Evolutionary conservation across 106 monocot species (phyloP), one percentile per base, ranked within the genome.

Genomic region (Dactylorhiza incarnata): DNA sequence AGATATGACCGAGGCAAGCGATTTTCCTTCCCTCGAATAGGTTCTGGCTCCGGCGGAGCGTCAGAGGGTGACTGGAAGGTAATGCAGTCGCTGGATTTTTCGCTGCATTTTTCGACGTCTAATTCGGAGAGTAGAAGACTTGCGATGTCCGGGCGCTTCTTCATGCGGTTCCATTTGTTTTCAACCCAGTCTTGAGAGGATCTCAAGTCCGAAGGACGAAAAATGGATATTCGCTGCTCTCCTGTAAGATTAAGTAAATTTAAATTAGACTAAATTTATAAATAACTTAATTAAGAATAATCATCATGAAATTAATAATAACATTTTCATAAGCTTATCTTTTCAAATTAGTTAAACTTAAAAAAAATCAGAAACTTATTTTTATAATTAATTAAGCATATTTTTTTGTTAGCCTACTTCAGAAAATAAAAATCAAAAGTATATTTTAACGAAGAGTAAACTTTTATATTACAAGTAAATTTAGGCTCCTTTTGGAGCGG

Each of bases 131-230:
- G 24, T 62, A 75, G 15, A 6, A 68, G 49, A 1, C 16, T 46
- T 0, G 54, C 74, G 5, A 80, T 29, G 15, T 75, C 68, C 6
- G 14, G 74, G 3, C 37, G 14, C 0, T 50, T 52, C 49, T 68
- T 75, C 20, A 80, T 20, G 19, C 22, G 23, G 19, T 75, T 80
- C 80, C 80, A 80, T 22, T 43, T 80, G 44, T 68, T 75, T 10
- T 53, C 65, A 5, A 80, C 68, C 80, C 80, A 80, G 16, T 80
- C 80, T 23, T 51, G 80, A 53, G 80, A 80, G 3, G 25, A 67
- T 75, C 80, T 74, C 50, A 80, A 45, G 65, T 80, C 54, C 1
- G 37, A 45, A 37, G 68, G 14, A 7, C 2, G 4, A 74, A 80
- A 80, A 20, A 8, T 54, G 54, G 74, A 80, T 43, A 46, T 6